Conservation (phyloP, 257 asterid genomes). For the Solanum bukasovii region DNA sequence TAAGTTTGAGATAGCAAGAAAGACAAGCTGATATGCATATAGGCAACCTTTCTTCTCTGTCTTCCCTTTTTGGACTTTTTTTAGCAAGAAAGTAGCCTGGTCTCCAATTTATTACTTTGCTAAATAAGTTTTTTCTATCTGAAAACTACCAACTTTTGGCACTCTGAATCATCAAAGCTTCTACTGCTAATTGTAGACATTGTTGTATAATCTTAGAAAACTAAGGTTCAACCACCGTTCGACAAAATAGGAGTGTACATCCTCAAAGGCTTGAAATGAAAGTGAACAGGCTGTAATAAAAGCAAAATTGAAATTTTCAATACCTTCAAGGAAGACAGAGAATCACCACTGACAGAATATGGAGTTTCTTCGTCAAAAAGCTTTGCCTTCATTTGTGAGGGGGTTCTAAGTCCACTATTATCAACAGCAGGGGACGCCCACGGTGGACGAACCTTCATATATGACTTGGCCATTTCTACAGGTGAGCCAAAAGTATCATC, state of each 20-base stretch:
- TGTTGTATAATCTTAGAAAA: not conserved
- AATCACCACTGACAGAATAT: slow-evolving; percentile 33
- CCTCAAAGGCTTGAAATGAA: not conserved
- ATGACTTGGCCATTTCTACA: slow-evolving; percentile 59
- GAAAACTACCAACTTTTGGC: not conserved
- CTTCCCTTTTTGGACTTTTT: not conserved
- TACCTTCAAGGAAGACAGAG: slow-evolving; percentile 56
- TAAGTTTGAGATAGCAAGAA: not conserved
- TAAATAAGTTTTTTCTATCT: not conserved
- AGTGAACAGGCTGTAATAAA: not conserved
- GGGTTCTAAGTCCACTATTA: slow-evolving; percentile 37
- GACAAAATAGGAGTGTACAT: not conserved
- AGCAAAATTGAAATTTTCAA: not conserved
- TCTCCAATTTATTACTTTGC: not conserved
- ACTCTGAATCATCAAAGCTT: not conserved
- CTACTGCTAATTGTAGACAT: not conserved
- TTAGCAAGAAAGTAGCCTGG: not conserved
- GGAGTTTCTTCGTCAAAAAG: slow-evolving; percentile 39
- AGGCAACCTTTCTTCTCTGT: not conserved
- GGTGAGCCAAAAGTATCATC: slow-evolving; percentile 58
- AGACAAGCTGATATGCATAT: not conserved
- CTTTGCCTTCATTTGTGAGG: slow-evolving; percentile 30
- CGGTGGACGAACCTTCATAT: slow-evolving; percentile 63
- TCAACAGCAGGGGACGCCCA: slow-evolving; percentile 60
- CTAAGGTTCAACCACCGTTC: not conserved